Base-by-base conservation (phyloP, 257 asterid genomes). In the Penstemon newberryi region DNA sequence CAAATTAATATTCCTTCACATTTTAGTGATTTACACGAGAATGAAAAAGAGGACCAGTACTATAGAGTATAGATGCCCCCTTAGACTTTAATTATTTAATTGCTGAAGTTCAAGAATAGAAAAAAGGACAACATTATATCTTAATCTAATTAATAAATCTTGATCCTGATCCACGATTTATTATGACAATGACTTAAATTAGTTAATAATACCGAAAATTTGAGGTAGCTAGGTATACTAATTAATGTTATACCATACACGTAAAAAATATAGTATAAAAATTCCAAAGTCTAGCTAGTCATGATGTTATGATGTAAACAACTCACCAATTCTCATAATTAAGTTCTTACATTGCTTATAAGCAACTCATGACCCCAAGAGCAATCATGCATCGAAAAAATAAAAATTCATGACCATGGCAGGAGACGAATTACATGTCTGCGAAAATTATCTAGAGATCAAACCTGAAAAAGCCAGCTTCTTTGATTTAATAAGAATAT, bases 391-490 rank as follows among this genome's bases (percentile, higher is more conserved):
- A 15, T 15, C 18, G 18, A 15, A 15, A 15, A 15, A 25, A 25
- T 25, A 25, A 25, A 25, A 25, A 25, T 2, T 25, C 33, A 25
- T 10, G 0, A 49, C 0, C 43, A 66, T 70, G 81, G 78, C 60
- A 38, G 60, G 39, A 8, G 76, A 78, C 73, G 69, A 66, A 10
- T n/a, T n/a, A n/a, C 64, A 71, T 10, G 72, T 79, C 53, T 80
- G 74, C 42, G 60, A 78, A 42, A 78, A 81, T 18, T 82, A 81
- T 73, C 71, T 85, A 3, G 51, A 70, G 18, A 18, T 87, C 56
- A 82, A 77, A 70, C 79, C 86, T 11, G 77, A 78, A 66, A 73
- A 72, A 45, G 93, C 91, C 5, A 74, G 80, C 51, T 56, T 51
- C 49, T 55, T 56, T 0, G 93, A 87, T 64, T 82, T 85, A 13